phyloP scores from a whole-genome alignment of 1,284 basidiomycete genomes.

The Cystodermella granulosa region DNA sequence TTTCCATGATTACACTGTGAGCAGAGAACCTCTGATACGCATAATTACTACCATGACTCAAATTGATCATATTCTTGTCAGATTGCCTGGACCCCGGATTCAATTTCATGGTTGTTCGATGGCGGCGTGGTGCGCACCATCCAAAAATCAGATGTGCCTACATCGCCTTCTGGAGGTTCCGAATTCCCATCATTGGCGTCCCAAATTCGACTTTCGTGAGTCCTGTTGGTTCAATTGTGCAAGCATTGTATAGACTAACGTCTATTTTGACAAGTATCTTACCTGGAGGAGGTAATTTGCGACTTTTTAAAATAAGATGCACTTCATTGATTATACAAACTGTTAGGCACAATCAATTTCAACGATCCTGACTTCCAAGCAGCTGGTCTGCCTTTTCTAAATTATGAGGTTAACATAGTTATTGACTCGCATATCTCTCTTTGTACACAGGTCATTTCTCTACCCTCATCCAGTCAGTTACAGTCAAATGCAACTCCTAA shows the following conservation, averaged over 20 bases:
- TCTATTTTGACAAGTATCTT: too few relatives aligned
- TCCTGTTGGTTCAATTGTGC: too few relatives aligned
- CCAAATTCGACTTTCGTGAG: constrained; percentile 69
- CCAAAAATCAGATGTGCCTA: constrained; percentile 58
- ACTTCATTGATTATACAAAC: too few relatives aligned
- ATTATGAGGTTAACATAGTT: neutral
- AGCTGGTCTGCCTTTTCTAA: constrained; percentile 41
- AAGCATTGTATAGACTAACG: too few relatives aligned
- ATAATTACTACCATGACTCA: constrained; percentile 3
- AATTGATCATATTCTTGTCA: constrained; percentile 28
- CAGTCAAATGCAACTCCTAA: constrained; percentile 60
- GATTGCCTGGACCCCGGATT: constrained; percentile 74
- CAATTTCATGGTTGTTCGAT: constrained; percentile 65
- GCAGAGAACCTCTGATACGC: constrained; percentile 19
- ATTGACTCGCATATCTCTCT: neutral
- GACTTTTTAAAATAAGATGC: too few relatives aligned
- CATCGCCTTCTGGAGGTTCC: too few relatives aligned
- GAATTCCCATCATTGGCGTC: constrained; percentile 74
- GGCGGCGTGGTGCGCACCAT: constrained; percentile 66
- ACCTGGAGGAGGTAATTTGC: too few relatives aligned
- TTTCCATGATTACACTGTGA: constrained; percentile 73
- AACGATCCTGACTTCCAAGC: constrained; percentile 65
- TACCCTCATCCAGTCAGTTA: constrained; percentile 53
- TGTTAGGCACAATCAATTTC: constrained; percentile 68
- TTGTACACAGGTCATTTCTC: constrained; percentile 48